Evolutionary conservation across 2,329 filamentous ascomycete species (phyloP), one percentile per base, ranked within the genome.

Genomic region (Acephala macrosclerotiorum): DNA sequence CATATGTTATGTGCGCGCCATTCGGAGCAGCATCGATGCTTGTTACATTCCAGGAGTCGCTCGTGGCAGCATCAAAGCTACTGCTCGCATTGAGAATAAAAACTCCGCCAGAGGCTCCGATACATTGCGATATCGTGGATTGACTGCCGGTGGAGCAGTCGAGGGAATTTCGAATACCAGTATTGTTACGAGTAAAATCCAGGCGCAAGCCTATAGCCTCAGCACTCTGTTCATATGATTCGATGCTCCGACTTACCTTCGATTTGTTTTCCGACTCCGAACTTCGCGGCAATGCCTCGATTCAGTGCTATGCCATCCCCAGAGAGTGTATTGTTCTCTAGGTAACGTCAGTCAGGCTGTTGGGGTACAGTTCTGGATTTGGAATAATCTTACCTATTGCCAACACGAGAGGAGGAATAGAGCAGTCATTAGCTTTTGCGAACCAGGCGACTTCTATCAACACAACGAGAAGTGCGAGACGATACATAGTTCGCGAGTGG

Each of bases 291-390:
- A 26, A 51, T 51, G 25, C 9, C 47, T 6, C 47, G 47, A 29
- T 51, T 51, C 22, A 51, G 25, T n/a, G 47, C 47, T 51, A 51
- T 51, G 4, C 47, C 47, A 29, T 51, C 47, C 16, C 47, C 47
- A 51, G 47, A 51, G 29, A 51, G 47, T 14, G 47, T 51, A 20
- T 51, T 51, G 12, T 51, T 51, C 8, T 29, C 47, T 51, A 29
- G 25, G 8, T 12, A 11, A 14, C 11, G 22, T 51, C 25, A 26
- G 22, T 29, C 25, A 51, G 4, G 25, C 9, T 33, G 29, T 33
- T 4, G 9, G 29, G 29, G 29, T 12, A 26, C 22, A 20, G 18
- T 11, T 4, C 2, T 8, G 9, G 18, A 9, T 29, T 18, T 14
- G 47, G 2, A 12, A 2, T 12, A 26, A 14, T 2, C 25, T 26